These are phyloP conservation scores for Fusarium palustre DNA, from an alignment of 2,329 filamentous ascomycete genomes.

Conservation along the genomic window DNA sequence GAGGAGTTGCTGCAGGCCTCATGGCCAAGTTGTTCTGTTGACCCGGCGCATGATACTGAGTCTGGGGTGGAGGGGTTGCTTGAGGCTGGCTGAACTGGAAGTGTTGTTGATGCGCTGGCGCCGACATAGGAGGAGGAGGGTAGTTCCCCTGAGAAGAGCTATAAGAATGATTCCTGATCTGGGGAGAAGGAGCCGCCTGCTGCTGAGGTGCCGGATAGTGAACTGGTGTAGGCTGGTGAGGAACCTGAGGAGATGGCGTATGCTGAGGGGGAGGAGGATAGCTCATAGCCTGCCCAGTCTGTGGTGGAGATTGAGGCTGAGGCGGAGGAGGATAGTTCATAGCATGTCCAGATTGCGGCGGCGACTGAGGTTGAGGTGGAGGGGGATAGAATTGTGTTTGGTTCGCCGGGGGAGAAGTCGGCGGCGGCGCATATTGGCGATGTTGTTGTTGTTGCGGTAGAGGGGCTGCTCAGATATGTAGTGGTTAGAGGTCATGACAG, in stretches of 20 bases:
- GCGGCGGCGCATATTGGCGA: slow-evolving; percentile 60
- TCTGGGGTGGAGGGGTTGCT: slow-evolving; percentile 39
- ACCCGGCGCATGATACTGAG: slow-evolving; percentile 44
- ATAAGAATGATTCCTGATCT: slow-evolving; percentile 42
- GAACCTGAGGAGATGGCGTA: slow-evolving; percentile 42
- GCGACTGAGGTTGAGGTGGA: slow-evolving; percentile 14
- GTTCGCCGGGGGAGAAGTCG: slow-evolving; percentile 61
- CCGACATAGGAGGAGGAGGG: slow-evolving; percentile 42
- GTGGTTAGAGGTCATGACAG: slow-evolving; percentile 18
- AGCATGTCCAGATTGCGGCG: slow-evolving; percentile 50
- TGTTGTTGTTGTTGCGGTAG: slow-evolving; percentile 45
- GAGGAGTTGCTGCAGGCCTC: slow-evolving; percentile 37
- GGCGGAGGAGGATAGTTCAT: slow-evolving; percentile 56
- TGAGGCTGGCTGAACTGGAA: slow-evolving; percentile 44
- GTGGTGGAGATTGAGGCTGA: slow-evolving; percentile 49
- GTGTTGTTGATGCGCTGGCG: slow-evolving; percentile 41
- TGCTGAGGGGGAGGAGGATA: slow-evolving; percentile 45
- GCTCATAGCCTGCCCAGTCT: slow-evolving; percentile 47
- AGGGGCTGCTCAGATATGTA: slow-evolving; percentile 33
- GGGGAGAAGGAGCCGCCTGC: slow-evolving; percentile 41
- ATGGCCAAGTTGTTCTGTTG: slow-evolving; percentile 39
- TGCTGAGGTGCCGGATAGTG: slow-evolving; percentile 43
- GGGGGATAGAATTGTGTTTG: slow-evolving; percentile 60
- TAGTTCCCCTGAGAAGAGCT: slow-evolving; percentile 34
- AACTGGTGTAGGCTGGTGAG: slow-evolving; percentile 30